Evolutionary conservation across 192 early-diverging fungal species (phyloP).

Genomic region (Piromyces sp.): DNA sequence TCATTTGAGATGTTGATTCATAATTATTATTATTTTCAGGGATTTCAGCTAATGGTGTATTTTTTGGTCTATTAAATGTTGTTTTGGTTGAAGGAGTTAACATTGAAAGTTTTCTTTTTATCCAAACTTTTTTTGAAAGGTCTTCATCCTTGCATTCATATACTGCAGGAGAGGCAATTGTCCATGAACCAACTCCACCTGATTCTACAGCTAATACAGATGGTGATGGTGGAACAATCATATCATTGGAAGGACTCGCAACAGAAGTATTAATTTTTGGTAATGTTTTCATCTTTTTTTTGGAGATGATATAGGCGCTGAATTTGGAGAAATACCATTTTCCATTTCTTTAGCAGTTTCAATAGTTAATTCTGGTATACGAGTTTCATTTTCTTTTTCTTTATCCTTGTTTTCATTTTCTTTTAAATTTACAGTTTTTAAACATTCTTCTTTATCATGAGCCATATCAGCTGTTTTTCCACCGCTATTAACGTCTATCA

Average conservation of each 20-base stretch:
- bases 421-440: neutral
- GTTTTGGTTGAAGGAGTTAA: neutral
- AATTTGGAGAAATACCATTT: neutral
- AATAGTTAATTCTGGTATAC: neutral
- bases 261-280: neutral
- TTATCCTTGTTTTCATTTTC: neutral
- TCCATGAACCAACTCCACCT: neutral
- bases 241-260: neutral
- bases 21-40: neutral
- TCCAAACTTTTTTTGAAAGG: neutral
- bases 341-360: neutral
- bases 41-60: neutral
- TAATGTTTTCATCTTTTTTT: neutral
- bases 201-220: neutral
- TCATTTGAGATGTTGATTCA: neutral
- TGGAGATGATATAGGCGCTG: neutral
- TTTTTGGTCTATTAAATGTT: neutral
- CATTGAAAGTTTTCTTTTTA: neutral
- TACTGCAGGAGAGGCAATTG: neutral
- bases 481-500: neutral
- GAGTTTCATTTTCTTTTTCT: too few species aligned
- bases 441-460: neutral
- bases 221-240: neutral
- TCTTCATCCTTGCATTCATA: neutral
- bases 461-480: neutral